Evolutionary conservation across 257 asterid species (phyloP).

Genomic region (Cruciata laevipes): DNA sequence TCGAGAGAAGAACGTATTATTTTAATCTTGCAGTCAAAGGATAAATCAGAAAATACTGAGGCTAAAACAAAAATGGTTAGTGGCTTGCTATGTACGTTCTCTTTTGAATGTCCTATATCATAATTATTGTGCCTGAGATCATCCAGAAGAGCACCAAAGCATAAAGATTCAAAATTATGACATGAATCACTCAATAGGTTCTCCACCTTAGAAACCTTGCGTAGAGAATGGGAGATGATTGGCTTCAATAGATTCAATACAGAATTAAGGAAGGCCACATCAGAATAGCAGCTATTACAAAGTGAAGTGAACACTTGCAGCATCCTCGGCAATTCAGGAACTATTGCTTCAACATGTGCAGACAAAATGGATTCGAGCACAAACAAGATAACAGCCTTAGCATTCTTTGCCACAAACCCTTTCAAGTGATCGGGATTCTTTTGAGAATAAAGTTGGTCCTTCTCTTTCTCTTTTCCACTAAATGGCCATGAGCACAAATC

Average conservation of each 20-base stretch:
- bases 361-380: conserved; percentile 81
- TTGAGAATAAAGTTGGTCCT: conserved; percentile 24
- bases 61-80: conserved; percentile 69
- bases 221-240: conserved; percentile 62
- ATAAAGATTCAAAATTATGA: conserved; percentile 67
- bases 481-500: conserved; percentile 87
- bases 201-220: conserved; percentile 60
- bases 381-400: conserved; percentile 78
- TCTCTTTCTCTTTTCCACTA: conserved; percentile 40
- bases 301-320: conserved; percentile 72
- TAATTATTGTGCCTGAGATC: conserved; percentile 31
- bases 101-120: conserved; percentile 27
- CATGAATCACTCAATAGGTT: conserved; percentile 39
- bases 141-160: conserved; percentile 72
- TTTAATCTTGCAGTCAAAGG: conserved; percentile 52
- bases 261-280: conserved; percentile 78
- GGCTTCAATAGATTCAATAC: conserved; percentile 66
- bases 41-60: conserved; percentile 61
- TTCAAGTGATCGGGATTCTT: conserved; percentile 41
- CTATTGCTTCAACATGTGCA: conserved; percentile 87
- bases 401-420: conserved; percentile 88
- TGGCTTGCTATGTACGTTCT: conserved; percentile 49
- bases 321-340: conserved; percentile 81
- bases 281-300: conserved; percentile 64
- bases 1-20: conserved; percentile 39